Evolutionary conservation across 371 early-diverging fungal genomes (phyloP), one percentile per base, ranked within the genome.

Genomic region (Basidiobolus meristosporus): DNA sequence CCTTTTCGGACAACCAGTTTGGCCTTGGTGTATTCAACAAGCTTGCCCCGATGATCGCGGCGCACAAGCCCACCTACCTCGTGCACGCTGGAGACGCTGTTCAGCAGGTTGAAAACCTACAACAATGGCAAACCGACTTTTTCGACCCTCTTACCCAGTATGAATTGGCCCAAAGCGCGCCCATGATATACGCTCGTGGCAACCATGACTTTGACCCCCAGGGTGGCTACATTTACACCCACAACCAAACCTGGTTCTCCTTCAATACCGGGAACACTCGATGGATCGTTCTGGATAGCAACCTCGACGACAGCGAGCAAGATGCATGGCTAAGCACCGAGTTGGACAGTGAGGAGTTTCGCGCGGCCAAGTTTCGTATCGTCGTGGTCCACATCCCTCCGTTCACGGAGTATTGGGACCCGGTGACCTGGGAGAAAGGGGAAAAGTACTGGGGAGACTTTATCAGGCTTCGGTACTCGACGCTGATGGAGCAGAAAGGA

Each of bases 311-410:
- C 39, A 34, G 41, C 4, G 52, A 61, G 14, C 79, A 82, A 44
- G 72, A 70, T 40, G 47, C 50, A 17, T 82, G 76, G 68, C 60
- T 82, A 7, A 46, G 54, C 29, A 46, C 50, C 3, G 79, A 79
- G 43, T 56, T 80, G 22, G 42, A 58, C 12, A 65, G 71, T 0
- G 50, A 56, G 0, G 68, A 52, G 6, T 72, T 65, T 30, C 59
- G 54, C 21, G 36, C 52, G 2, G 77, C 80, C 4, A 56, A 50
- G 33, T 78, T 82, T 51, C 57, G 73, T 9, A 56, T 82, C 7
- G 70, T 79, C 3, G 57, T 77, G 7, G 70, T 80, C 3, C 83
- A 82, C 44, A 65, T 82, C 2, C 82, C 83, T n/a, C 83, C 83
- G 0, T 82, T 65, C 40, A 59, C 78, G 1, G 82, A 82, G 45